phyloP scores from a whole-genome alignment of 805 yeast genomes.

The Teunomyces cretensis region DNA sequence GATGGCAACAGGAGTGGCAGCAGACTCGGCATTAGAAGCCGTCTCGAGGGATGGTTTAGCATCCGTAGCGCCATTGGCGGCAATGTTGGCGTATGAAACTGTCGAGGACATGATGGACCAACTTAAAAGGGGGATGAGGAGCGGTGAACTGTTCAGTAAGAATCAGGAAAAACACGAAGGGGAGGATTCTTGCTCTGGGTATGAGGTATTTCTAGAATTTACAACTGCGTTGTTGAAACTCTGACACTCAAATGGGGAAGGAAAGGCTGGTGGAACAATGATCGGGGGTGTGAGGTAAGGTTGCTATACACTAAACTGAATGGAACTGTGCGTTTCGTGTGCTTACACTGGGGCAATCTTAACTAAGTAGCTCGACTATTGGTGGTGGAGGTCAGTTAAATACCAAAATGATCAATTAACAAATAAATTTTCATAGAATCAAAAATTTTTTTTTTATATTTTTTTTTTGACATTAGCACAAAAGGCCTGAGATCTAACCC shows the following conservation, averaged over 20 bases:
- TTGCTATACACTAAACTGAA: not conserved
- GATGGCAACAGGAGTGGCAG: not conserved
- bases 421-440: conserved; percentile 3
- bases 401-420: conserved; percentile 1
- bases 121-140: not conserved
- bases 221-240: too few species aligned
- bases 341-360: not conserved
- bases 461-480: conserved; percentile 1
- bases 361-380: not conserved
- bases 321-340: not conserved
- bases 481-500: not conserved
- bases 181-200: not conserved
- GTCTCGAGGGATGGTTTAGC: conserved; percentile 7
- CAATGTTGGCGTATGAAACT: conserved; percentile 43
- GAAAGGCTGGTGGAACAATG: too few species aligned
- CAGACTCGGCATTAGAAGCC: not conserved
- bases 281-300: not conserved
- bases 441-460: conserved; percentile 1
- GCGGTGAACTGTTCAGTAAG: not conserved
- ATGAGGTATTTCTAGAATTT: too few species aligned
- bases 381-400: not conserved
- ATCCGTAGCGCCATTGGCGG: conserved; percentile 33
- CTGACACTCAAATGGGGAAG: too few species aligned
- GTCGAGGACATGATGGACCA: conserved; percentile 20
- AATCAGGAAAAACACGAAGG: not conserved